Evolutionary conservation across 1,284 basidiomycete genomes (phyloP).

Genomic region (Ustanciosporium gigantosporum): DNA sequence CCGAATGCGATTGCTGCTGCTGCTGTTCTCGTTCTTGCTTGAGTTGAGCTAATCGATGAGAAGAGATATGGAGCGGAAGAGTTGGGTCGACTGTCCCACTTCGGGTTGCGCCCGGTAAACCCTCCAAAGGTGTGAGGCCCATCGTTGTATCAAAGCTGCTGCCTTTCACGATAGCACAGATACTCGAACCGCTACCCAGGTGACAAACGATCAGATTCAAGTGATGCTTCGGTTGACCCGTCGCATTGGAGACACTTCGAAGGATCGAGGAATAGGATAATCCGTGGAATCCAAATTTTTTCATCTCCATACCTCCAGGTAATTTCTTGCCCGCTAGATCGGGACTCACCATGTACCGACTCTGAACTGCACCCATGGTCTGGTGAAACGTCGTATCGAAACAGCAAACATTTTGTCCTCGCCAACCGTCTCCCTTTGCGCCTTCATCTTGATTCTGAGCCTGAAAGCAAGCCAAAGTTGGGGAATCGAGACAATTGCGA

Average conservation of each 20-base stretch:
- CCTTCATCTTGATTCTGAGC: too few relatives aligned
- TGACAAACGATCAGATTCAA: slow-evolving; percentile 26
- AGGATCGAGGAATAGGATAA: slow-evolving; percentile 15
- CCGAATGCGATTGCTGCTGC: too few relatives aligned
- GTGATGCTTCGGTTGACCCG: neutral
- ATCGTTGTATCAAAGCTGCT: slow-evolving; percentile 24
- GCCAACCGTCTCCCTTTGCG: too few relatives aligned
- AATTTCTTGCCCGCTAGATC: slow-evolving; percentile 1
- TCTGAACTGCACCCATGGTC: slow-evolving; percentile 3
- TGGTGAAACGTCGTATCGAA: slow-evolving; percentile 27
- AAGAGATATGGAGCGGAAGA: slow-evolving; percentile 17
- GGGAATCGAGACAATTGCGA: slow-evolving; percentile 3
- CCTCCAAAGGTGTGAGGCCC: slow-evolving; percentile 31
- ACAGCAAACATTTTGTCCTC: slow-evolving; percentile 5
- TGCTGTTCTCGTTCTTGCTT: neutral
- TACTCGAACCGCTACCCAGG: slow-evolving; percentile 13
- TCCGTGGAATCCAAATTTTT: slow-evolving; percentile 30
- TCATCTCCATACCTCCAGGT: slow-evolving; percentile 18
- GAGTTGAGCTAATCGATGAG: neutral
- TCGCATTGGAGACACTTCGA: neutral
- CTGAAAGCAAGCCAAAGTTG: neutral
- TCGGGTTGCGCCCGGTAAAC: slow-evolving; percentile 22
- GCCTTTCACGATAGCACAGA: slow-evolving; percentile 16
- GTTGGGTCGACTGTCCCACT: slow-evolving; percentile 21
- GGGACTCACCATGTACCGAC: slow-evolving; percentile 8